Conservation (phyloP, 2,329 filamentous ascomycete species). For the Ustulina deusta region DNA sequence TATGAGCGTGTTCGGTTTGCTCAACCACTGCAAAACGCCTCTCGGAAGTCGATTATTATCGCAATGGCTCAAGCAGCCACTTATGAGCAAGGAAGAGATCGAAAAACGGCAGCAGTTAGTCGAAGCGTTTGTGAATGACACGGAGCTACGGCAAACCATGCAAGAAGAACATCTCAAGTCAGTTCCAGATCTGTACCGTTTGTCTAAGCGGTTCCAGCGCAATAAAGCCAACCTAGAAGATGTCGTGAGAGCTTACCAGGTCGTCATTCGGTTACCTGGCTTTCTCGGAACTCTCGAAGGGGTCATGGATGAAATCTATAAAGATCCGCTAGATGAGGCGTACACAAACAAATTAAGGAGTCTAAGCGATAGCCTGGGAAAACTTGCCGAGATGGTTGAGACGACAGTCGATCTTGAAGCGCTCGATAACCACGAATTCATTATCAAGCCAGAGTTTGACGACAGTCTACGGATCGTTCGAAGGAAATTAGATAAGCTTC, state of each 20-base stretch:
- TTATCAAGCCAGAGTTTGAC: constrained; percentile 99
- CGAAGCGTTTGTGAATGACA: constrained; percentile 93
- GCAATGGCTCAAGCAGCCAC: constrained; percentile 97
- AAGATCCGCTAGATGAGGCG: constrained; percentile 83
- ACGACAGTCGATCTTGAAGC: constrained; percentile 97
- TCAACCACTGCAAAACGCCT: constrained; percentile 98
- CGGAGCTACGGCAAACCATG: constrained; percentile 92
- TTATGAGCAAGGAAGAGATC: constrained; percentile 92
- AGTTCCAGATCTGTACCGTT: constrained; percentile 91
- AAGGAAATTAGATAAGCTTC: constrained; percentile 88
- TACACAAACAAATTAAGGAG: constrained; percentile 87
- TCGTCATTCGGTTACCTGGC: constrained; percentile 89
- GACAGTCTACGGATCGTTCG: constrained; percentile 88
- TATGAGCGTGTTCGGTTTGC: constrained; percentile 93
- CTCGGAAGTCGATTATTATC: constrained; percentile 89
- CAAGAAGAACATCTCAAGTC: constrained; percentile 95
- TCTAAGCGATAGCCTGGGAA: constrained; percentile 81
- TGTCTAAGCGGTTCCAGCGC: constrained; percentile 94
- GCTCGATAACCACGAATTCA: constrained; percentile 96
- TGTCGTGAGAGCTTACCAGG: constrained; percentile 94
- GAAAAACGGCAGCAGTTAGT: constrained; percentile 93
- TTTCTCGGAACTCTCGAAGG: constrained; percentile 90
- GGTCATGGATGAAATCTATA: constrained; percentile 95
- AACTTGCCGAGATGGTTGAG: constrained; percentile 97
- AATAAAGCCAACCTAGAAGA: constrained; percentile 93